Evolutionary conservation across 768 basidiomycete species (phyloP), one percentile per base, ranked within the genome.

Genomic region (Austroboletus eburneus): DNA sequence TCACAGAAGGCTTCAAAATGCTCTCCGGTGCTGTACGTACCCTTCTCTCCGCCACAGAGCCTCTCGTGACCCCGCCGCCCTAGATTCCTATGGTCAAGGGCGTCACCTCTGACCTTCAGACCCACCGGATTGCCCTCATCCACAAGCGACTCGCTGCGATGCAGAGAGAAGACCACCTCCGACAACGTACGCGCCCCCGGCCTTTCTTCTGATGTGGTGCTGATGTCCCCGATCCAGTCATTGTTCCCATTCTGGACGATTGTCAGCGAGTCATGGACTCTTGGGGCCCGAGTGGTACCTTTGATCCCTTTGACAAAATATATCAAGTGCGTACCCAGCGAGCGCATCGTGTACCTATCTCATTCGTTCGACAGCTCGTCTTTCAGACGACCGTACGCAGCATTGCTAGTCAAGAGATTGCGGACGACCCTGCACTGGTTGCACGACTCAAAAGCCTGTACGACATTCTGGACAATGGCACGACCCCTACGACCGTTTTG

Each of bases 41-140:
- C 18, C 23, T 43, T 42, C 24, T n/a, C n/a, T n/a, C n/a, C n/a
- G n/a, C n/a, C n/a, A n/a, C n/a, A n/a, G n/a, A n/a, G n/a, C n/a
- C n/a, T n/a, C n/a, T n/a, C n/a, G n/a, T n/a, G n/a, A n/a, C n/a
- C n/a, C n/a, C n/a, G n/a, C n/a, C n/a, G n/a, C n/a, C n/a, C n/a
- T n/a, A 88, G 86, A 82, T 90, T 51, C 86, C 87, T 51, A 79
- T 85, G 74, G 76, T 87, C 55, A 76, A 74, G 57, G 85, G 86
- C 34, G 80, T 89, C 39, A 88, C 87, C 21, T 80, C 84, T 48
- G 77, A 83, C 63, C 73, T 87, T 36, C 79, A 83, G 55, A 72
- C 74, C 42, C 75, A 74, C 50, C 71, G 78, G 52, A 75, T 87
- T 61, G 67, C 78, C 22, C 69, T 75, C 55, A 87, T 89, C 46